phyloP scores from a whole-genome alignment of 306 rosid species.

The Cucumis melo region DNA sequence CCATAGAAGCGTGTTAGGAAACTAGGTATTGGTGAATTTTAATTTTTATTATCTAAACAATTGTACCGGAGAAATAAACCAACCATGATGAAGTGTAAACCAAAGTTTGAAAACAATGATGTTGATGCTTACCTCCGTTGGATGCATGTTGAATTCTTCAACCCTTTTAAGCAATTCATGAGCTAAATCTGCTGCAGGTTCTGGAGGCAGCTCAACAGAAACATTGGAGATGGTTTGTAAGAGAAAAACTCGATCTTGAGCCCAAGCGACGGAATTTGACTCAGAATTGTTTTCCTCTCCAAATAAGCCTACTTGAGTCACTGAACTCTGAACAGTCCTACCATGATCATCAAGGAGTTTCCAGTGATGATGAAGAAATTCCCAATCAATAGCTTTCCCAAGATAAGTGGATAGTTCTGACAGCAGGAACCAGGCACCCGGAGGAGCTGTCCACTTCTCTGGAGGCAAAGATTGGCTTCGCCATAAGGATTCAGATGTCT shows the following conservation, averaged over 20 bases:
- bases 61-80: background rate
- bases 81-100: background rate
- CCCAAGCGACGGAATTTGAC: constrained; percentile 63
- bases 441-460: constrained; percentile 90
- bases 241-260: constrained; percentile 81
- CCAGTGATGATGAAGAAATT: constrained; percentile 92
- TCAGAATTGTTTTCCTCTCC: constrained; percentile 34
- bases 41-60: background rate
- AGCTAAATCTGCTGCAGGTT: constrained; percentile 76
- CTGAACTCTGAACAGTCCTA: constrained; percentile 29
- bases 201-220: constrained; percentile 63
- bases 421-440: constrained; percentile 88
- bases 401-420: constrained; percentile 81
- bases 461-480: constrained; percentile 47
- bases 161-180: constrained; percentile 59
- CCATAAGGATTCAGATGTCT: constrained; percentile 74
- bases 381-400: constrained; percentile 73
- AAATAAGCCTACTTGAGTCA: constrained; percentile 21
- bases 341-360: constrained; percentile 67
- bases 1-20: background rate
- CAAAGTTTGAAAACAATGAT: background rate
- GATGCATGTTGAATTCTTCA: constrained; percentile 72
- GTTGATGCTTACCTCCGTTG: constrained; percentile 51
- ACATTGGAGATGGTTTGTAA: constrained; percentile 88
- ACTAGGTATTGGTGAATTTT: background rate